Evolutionary conservation across 805 yeast genomes (phyloP).

Genomic region (Lachancea fermentati): DNA sequence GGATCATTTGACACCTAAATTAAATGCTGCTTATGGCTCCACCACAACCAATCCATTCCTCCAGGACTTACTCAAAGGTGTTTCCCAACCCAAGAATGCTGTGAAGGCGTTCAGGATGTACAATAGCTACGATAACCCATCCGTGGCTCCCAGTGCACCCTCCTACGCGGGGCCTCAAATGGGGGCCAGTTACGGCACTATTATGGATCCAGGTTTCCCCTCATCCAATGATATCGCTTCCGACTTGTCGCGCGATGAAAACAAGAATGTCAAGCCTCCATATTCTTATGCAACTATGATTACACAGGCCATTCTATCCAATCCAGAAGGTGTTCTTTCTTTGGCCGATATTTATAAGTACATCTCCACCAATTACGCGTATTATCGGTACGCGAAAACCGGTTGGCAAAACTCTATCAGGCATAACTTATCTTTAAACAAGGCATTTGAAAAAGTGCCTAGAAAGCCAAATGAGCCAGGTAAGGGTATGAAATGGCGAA

Average conservation of each 20-base stretch:
- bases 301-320: slow-evolving; percentile 90
- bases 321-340: slow-evolving; percentile 81
- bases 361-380: slow-evolving; percentile 84
- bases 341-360: slow-evolving; percentile 88
- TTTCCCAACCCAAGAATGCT: slow-evolving; percentile 18
- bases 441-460: slow-evolving; percentile 97
- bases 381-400: slow-evolving; percentile 82
- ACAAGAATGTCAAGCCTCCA: slow-evolving; percentile 90
- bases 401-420: slow-evolving; percentile 99
- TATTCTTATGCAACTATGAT: slow-evolving; percentile 97
- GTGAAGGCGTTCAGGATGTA: slow-evolving; percentile 32
- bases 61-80: slow-evolving; percentile 11
- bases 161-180: slow-evolving; percentile 7
- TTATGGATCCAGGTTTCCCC: slow-evolving; percentile 11
- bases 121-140: slow-evolving; percentile 9
- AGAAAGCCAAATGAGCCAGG: slow-evolving; percentile 96
- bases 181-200: slow-evolving; percentile 10
- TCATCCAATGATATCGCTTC: slow-evolving; percentile 24
- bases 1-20: slow-evolving; percentile 31
- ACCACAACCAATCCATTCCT: slow-evolving; percentile 16
- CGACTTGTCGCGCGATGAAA: slow-evolving; percentile 82
- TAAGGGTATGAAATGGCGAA: slow-evolving; percentile 99
- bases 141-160: slow-evolving; percentile 2
- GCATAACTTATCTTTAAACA: slow-evolving; percentile 88
- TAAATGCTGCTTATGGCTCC: slow-evolving; percentile 20